Percentiles rank a stretch among this genome's conserved stretches.
Conservation (phyloP, 306 rosid species). For the Rosa rugosa region DNA sequence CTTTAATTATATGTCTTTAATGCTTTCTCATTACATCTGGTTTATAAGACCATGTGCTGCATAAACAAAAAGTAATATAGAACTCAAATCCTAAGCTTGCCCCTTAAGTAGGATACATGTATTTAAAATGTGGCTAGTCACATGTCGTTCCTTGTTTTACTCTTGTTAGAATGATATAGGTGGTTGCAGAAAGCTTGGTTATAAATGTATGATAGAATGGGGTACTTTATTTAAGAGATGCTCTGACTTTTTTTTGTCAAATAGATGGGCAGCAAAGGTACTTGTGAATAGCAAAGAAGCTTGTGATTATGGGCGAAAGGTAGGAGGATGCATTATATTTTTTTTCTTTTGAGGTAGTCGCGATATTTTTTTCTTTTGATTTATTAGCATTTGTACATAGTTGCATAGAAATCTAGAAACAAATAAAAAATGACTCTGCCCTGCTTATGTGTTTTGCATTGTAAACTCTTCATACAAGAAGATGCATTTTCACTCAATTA, state of each 20-base stretch:
- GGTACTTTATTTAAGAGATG: background rate
- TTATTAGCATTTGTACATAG: background rate
- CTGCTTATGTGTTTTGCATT: background rate
- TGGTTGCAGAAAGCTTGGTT: background rate
- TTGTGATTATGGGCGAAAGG: slow-evolving; percentile 89
- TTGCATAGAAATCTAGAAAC: background rate
- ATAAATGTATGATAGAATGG: background rate
- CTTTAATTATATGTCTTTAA: too few species aligned
- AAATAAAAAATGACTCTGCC: background rate
- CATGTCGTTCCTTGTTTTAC: too few species aligned
- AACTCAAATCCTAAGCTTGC: too few species aligned
- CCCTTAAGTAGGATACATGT: too few species aligned
- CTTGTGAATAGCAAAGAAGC: slow-evolving; percentile 77
- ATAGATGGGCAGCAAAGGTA: slow-evolving; percentile 92
- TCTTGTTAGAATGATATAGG: background rate
- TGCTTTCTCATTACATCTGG: too few species aligned
- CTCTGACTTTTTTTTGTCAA: background rate
- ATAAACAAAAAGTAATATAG: too few species aligned
- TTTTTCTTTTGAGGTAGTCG: slow-evolving; percentile 34
- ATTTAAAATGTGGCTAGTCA: too few species aligned
- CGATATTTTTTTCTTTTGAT: background rate
- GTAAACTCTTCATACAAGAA: too few species aligned
- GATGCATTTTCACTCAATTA: background rate
- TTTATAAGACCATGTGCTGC: too few species aligned
- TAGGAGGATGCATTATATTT: slow-evolving; percentile 20